Evolutionary conservation across 78 protist genomes (phyloP).

Genomic region (Emiliania huxleyi): DNA sequence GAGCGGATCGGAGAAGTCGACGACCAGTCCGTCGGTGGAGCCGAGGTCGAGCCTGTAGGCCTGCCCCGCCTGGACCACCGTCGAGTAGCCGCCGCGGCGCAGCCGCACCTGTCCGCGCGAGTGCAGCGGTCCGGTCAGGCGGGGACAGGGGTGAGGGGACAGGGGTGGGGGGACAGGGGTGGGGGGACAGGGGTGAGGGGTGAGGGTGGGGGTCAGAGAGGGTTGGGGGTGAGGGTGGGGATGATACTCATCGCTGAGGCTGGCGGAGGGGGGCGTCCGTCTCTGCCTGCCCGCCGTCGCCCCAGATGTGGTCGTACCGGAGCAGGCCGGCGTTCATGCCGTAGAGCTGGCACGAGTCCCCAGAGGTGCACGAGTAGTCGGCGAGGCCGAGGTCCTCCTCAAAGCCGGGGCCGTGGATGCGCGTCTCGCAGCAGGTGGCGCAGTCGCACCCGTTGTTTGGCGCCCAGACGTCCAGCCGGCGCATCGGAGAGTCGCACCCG

Average conservation of each 20-base stretch:
- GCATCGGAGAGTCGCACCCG: neutral
- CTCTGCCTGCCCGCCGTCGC: neutral
- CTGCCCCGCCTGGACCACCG: neutral
- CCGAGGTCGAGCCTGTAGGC: neutral
- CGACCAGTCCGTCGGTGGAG: neutral
- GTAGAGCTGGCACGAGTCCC: neutral
- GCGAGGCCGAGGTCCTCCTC: neutral
- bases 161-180: too few species aligned
- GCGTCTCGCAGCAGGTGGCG: too few species aligned
- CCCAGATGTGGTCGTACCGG: neutral
- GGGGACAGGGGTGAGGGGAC: too few species aligned
- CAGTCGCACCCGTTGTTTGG: neutral
- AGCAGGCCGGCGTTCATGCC: neutral
- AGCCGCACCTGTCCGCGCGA: neutral
- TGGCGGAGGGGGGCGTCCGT: too few species aligned
- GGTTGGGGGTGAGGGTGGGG: too few species aligned
- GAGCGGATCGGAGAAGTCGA: neutral
- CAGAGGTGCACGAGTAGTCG: neutral
- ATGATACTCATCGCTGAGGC: too few species aligned
- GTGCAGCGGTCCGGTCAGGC: too few species aligned
- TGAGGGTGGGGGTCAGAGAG: too few species aligned
- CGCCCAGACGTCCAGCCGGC: neutral
- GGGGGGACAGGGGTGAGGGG: too few species aligned
- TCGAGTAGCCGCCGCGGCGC: neutral
- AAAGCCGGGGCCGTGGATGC: neutral